These are phyloP conservation scores for Mortierella sp. DNA, from an alignment of 371 early-diverging fungal genomes.

Conservation along the genomic window DNA sequence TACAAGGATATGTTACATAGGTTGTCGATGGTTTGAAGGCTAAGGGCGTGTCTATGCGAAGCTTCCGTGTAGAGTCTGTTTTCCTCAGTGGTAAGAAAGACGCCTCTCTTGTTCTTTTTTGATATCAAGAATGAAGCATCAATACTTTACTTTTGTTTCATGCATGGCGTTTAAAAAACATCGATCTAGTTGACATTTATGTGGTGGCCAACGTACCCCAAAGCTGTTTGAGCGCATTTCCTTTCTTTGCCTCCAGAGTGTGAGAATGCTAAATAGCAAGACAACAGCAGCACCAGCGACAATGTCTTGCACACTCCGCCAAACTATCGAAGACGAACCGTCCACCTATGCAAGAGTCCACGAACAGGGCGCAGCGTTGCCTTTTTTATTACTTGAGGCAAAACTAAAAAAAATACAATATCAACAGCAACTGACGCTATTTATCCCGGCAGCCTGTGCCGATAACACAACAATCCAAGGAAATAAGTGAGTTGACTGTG, in stretches of 20 bases:
- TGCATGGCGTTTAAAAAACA: neutral
- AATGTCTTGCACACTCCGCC: neutral
- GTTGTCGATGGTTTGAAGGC: conserved; percentile 5
- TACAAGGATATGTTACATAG: neutral
- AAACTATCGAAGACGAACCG: neutral
- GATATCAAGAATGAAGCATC: neutral
- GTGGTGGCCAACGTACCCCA: neutral
- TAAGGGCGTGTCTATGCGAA: neutral
- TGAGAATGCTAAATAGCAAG: neutral
- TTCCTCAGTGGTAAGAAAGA: neutral
- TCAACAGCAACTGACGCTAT: too few relatives aligned
- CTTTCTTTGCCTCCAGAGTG: neutral
- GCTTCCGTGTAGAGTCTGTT: neutral
- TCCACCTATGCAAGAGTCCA: neutral
- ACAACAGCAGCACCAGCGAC: too few relatives aligned
- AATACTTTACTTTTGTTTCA: too few relatives aligned
- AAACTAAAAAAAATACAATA: too few relatives aligned
- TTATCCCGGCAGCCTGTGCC: too few relatives aligned
- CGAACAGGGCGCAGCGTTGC: neutral
- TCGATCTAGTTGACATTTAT: neutral
- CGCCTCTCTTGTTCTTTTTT: neutral
- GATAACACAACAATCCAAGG: too few relatives aligned
- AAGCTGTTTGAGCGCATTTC: neutral
- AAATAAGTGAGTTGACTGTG: too few relatives aligned
- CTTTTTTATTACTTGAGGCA: neutral